Evolutionary conservation across 768 basidiomycete genomes (phyloP), one percentile per base, ranked within the genome.

Genomic region (Phylloporus sp.): DNA sequence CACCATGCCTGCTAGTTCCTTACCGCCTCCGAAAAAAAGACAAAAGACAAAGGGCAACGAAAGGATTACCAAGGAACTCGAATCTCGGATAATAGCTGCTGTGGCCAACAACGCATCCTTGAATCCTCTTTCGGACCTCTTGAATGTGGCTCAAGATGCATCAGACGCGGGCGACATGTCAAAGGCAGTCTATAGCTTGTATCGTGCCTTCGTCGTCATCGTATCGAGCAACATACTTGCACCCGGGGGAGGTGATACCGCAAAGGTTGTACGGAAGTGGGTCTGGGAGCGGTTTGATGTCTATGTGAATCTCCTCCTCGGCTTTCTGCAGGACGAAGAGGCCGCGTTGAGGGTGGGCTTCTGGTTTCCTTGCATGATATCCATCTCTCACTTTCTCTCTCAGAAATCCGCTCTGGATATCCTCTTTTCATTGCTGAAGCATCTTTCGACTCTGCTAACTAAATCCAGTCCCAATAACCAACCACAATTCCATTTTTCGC

Each of bases 181-280:
- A 46, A 91, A 86, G 61, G 82, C 79, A 2, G 76, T 92, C 15
- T 95, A 91, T 66, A 84, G 90, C 1, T 64, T 87, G 6, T 93
- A 95, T 63, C 71, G 93, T 31, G 72, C 84, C 11, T 92, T 90
- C 60, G 78, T 86, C 9, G 55, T 75, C 18, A 67, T 88, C 28
- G 75, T 91, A 38, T 63, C 73, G 4, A 73, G 73, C 24, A 78
- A 81, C 3, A 79, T 81, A 52, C 68, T 91, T 13, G 71, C 70
- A 28, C 44, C 68, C 27, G 69, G 70, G 22, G 73, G 72, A 14
- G 70, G 78, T 27, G 81, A 80, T 22, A 77, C 76, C 14, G 76
- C 78, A 32, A 73, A 71, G 49, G 62, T 72, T 10, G 86, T 92
- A 7, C 80, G 83, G 52, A 70, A 73, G 21, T 97, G 94, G 94